phyloP scores from a whole-genome alignment of 2,329 filamentous ascomycete genomes.

The Xylogone sp. region DNA sequence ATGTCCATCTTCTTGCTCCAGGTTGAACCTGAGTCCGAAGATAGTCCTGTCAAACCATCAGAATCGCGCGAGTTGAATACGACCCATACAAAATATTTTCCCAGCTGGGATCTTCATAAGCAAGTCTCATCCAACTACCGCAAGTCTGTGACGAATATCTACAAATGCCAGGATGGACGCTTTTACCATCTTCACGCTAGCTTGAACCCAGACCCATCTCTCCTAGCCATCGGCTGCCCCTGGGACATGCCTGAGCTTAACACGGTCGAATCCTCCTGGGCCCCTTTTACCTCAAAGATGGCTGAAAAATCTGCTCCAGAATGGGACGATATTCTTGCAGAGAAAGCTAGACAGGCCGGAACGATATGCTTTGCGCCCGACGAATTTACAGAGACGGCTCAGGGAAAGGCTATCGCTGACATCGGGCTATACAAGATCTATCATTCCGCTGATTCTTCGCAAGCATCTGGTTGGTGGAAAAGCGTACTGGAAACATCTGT shows the following conservation, averaged over 20 bases:
- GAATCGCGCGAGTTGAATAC: neutral
- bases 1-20: slow-evolving; percentile 9
- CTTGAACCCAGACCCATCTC: slow-evolving; percentile 40
- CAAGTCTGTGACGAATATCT: slow-evolving; percentile 38
- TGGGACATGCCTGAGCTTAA: slow-evolving; percentile 13
- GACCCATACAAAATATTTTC: slow-evolving; percentile 10
- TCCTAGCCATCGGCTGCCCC: slow-evolving; percentile 32
- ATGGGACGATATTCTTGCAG: neutral
- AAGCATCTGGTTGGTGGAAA: neutral
- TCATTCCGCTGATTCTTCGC: slow-evolving; percentile 9
- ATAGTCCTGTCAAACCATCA: neutral
- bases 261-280: no score
- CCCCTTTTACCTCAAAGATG: no score
- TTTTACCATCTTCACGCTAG: slow-evolving; percentile 43
- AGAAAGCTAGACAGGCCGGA: slow-evolving; percentile 3
- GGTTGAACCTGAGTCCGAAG: neutral
- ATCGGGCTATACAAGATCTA: slow-evolving; percentile 35
- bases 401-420: slow-evolving; percentile 17
- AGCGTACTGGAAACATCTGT: neutral
- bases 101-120: slow-evolving; percentile 17
- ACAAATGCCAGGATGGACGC: slow-evolving; percentile 38
- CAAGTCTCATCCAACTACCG: slow-evolving; percentile 20
- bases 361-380: slow-evolving; percentile 1
- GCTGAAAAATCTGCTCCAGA: no score
- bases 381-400: neutral